Evolutionary conservation across 176 grass and related monocot genomes (phyloP), one percentile per base, ranked within the genome.

Genomic region (Triticum dicoccoides): DNA sequence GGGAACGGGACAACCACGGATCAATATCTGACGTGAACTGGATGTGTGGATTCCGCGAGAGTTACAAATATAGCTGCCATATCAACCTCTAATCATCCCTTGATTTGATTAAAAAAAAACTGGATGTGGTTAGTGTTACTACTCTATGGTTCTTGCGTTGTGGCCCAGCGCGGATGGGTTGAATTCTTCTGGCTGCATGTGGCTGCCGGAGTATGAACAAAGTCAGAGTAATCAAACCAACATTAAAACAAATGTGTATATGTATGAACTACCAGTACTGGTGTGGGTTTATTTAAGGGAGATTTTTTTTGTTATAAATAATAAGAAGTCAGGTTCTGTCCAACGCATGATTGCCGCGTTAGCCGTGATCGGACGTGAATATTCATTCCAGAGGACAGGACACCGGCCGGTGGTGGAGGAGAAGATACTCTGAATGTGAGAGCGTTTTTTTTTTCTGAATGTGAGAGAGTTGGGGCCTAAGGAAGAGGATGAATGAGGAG

Each of bases 331-430:
- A 14, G 25, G 58, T 29, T 73, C 65, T 25, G 17, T 61, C 67
- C 52, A 12, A 42, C 27, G 58, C 58, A 62, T 45, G 58, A 25
- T 17, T 8, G 80, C 25, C 59, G 59, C 84, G 44, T 58, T 84
- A 23, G 69, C 49, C 8, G 82, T 12, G 82, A 39, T 65, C 30
- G 13, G 15, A 39, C 56, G 8, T 54, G 81, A 76, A 91, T 84
- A 88, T 84, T 84, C 84, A 88, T 84, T 84, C 84, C 81, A 75
- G 49, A 0, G 81, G 29, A 25, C 56, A 80, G 23, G 23, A 68
- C 65, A 67, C 23, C 45, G 17, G 86, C 9, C 88, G 47, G 84
- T 58, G 84, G 79, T 6, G 39, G 25, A 34, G 62, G 13, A 37
- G 11, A 20, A 75, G 5, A 76, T 76, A 49, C 6, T 47, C 41